phyloP scores from a whole-genome alignment of 2,329 filamentous ascomycete species.

The Lasiodiplodia citricola region DNA sequence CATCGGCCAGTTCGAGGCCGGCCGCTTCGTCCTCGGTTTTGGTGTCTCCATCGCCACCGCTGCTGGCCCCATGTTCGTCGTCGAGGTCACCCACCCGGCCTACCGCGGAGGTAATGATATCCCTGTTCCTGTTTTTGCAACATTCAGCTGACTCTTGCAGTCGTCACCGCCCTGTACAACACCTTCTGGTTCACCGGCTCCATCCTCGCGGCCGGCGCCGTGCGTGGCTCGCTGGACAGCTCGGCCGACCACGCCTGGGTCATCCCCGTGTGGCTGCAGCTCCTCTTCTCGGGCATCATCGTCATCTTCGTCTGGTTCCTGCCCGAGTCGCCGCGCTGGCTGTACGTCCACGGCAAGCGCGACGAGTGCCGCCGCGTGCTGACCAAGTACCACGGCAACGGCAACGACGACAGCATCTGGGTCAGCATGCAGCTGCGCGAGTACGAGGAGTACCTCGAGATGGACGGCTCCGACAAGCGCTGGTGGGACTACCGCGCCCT shows the following conservation, averaged over 20 bases:
- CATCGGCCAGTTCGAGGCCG: constrained; percentile 62
- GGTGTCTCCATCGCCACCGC: constrained; percentile 65
- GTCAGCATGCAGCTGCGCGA: constrained; percentile 64
- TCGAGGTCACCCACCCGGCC: constrained; percentile 67
- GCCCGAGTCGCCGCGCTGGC: constrained; percentile 64
- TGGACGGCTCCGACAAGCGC: constrained; percentile 58
- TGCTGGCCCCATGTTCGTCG: constrained; percentile 66
- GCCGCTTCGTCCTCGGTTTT: constrained; percentile 67
- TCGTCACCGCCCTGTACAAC: constrained; percentile 51
- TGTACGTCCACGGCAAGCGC: constrained; percentile 31
- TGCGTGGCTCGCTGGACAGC: constrained; percentile 33
- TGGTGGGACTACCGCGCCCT: constrained; percentile 66
- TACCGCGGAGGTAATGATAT: constrained; percentile 55
- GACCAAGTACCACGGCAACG: constrained; percentile 61
- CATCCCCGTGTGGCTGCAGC: constrained; percentile 25
- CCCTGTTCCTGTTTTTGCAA: background rate
- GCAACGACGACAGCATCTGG: constrained; percentile 57
- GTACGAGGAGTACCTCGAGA: constrained; percentile 57
- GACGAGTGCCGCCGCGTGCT: constrained; percentile 54
- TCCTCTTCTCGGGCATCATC: constrained; percentile 46
- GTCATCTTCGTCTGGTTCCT: constrained; percentile 43
- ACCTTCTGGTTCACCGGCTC: constrained; percentile 49
- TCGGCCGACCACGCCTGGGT: constrained; percentile 33
- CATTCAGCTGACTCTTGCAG: background rate
- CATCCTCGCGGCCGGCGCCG: constrained; percentile 36